Evolutionary conservation across 768 basidiomycete genomes (phyloP).

Genomic region (Panus rudis): DNA sequence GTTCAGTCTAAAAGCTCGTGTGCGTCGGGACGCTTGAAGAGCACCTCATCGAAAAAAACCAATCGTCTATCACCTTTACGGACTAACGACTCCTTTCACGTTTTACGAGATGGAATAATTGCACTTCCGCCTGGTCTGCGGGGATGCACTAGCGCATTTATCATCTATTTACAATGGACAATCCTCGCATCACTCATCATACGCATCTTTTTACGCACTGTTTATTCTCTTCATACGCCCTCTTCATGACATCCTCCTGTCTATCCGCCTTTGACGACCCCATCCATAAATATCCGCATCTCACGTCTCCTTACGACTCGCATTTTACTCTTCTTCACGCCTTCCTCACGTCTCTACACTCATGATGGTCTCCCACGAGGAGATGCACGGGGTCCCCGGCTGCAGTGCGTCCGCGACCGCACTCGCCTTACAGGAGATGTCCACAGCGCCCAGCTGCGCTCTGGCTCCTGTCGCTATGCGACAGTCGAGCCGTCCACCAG

Average conservation of each 20-base stretch:
- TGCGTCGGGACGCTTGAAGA: slow-evolving; percentile 21
- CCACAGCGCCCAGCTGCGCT: background rate
- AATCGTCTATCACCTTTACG: background rate
- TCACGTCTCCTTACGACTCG: background rate
- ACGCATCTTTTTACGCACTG: slow-evolving; percentile 12
- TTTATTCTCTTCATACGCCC: slow-evolving; percentile 25
- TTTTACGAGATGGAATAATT: slow-evolving; percentile 20
- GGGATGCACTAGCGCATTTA: slow-evolving; percentile 35
- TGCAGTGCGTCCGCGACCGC: background rate
- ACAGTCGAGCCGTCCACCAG: background rate
- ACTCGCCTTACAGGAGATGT: background rate
- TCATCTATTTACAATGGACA: slow-evolving; percentile 30
- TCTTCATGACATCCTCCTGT: slow-evolving; percentile 4
- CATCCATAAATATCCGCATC: slow-evolving; percentile 7
- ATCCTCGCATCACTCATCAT: slow-evolving; percentile 23
- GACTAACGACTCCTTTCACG: slow-evolving; percentile 28
- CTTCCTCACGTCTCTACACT: no score
- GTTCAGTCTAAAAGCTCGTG: slow-evolving; percentile 18
- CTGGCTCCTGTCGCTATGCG: background rate
- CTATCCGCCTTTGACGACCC: slow-evolving; percentile 8
- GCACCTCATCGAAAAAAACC: slow-evolving; percentile 9
- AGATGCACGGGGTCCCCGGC: background rate
- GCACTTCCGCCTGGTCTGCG: slow-evolving; percentile 45
- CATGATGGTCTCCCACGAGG: background rate
- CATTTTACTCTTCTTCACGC: background rate